Base-by-base conservation (phyloP, 2,329 filamentous ascomycete species). In the Epichloe brachyelytri region DNA sequence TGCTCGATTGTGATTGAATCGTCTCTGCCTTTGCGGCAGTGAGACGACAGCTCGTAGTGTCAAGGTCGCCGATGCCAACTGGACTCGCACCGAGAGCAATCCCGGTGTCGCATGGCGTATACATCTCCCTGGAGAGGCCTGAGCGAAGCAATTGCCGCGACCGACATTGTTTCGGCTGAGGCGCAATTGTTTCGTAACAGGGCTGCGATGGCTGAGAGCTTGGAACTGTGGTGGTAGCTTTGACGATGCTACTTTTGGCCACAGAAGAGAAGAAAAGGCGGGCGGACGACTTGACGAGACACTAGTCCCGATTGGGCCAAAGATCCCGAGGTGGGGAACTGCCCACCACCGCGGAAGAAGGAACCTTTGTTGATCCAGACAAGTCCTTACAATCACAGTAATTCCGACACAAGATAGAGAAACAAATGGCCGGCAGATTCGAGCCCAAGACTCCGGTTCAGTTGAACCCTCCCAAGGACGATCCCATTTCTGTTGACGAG, bases 391-490 rank as follows among this genome's bases (percentile, higher is more conserved):
- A 38, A 14, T 51, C 40, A 22, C 45, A 5, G n/a, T 15, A 50
- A 39, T 50, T 37, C n/a, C 8, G n/a, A 49, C 19, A 4, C 12
- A 19, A 30, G 40, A 52, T 15, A 45, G 19, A 15, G 8, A 41
- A 36, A 38, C 46, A 48, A 55, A 82, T 82, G 78, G 65, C 75
- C 54, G 78, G 75, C 56, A 84, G 79, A 59, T 94, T 94, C 61
- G 84, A 86, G 65, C 88, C 88, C 43, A 94, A 93, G 69, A 71
- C 73, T 30, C 78, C 86, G 3, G 83, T 93, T 54, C 71, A 82
- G 52, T 79, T 98, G 53, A 76, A 85, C 52, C 84, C 88, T 38
- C 93, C 93, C 14, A 97, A 94, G 71, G 78, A 88, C 63, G 90
- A 96, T 61, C 78, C 79, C 38, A 96, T 98, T 60, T 82, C 83